Evolutionary conservation across 2,329 filamentous ascomycete genomes (phyloP), one percentile per base, ranked within the genome.

Genomic region (Scedosporium boydii): DNA sequence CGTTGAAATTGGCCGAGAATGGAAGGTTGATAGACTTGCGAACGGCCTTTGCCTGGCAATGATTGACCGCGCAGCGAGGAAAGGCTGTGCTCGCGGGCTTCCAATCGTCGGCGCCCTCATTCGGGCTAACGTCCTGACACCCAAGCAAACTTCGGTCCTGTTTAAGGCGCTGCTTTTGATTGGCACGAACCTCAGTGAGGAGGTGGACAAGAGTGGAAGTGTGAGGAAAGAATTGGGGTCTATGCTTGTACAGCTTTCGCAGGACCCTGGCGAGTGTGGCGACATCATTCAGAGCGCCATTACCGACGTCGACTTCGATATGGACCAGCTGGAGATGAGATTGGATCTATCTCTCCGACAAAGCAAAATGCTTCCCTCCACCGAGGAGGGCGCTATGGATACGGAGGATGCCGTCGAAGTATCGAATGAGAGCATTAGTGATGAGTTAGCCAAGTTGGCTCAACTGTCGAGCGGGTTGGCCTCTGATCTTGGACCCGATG

Each of bases 241-340:
- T 10, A 77, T 85, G 1, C 76, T 93, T n/a, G 86, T 90, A 59
- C 76, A 78, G 4, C 79, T 93, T 61, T 87, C 84, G 4, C 85
- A 87, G 65, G 76, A 79, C 46, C 78, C 81, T 7, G 82, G 82
- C 34, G 79, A 80, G 46, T 76, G 84, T 23, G 86, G 86, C 12
- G 79, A 82, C 27, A 78, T 87, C n/a, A 84, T 95, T 63, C 81
- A 86, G 64, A 80, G 80, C n/a, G 82, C 87, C 3, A 82, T 93
- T 44, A 78, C 85, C 42, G 83, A 88, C 48, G 82, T 85, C 6
- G 83, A 87, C 12, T 81, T 91, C 64, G 88, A 95, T 68, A 82
- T 95, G 55, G 85, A 91, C 64, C 82, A 86, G 58, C 76, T 95
- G 18, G 90, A 95, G 74, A 82, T 90, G 75, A 88, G 85, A 67